Base-by-base conservation (phyloP, 176 grass and related monocot genomes). In the Oryza brachyantha region DNA sequence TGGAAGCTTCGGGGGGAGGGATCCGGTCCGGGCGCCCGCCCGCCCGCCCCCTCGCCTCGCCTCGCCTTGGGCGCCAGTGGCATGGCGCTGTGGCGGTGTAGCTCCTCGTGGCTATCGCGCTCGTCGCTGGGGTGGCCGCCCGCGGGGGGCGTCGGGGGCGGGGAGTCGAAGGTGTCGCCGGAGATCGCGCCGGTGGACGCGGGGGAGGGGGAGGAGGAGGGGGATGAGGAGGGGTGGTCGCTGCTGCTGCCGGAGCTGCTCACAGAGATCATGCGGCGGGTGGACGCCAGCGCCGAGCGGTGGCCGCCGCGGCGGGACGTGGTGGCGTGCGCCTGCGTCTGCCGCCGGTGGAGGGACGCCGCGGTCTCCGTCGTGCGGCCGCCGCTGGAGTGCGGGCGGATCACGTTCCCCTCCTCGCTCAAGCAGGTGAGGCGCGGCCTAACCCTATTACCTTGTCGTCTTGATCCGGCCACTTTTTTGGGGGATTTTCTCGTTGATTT, bases 331-430 rank as follows among this genome's bases (percentile, higher is more conserved):
- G 92, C 96, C 10, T 95, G 90, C 79, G 90, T 96, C 39, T 99
- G 92, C 79, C 81, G 84, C 6, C 82, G 88, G 16, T 93, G 96
- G 92, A 78, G 92, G 25, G 88, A 89, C 35, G 88, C 89, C 3
- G 80, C 90, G 14, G 41, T 68, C 29, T 79, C 83, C 0, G 74
- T 96, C 80, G 90, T 99, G 5, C 75, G 90, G 0, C 85, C 92
- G 25, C 86, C 86, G 83, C 43, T 86, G 35, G 87, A 94, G 76
- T 88, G 83, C 76, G 96, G 96, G 45, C 88, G 85, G 78, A 99
- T 96, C 81, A 96, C 96, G 67, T 99, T 99, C 79, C 88, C 86
- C 6, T 93, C 92, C 19, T 99, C 92, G 61, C 90, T 99, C 61
- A 99, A 95, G 66, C 87, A 93, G 96, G 96, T 99, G 57, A 76